Evolutionary conservation across 768 basidiomycete genomes (phyloP), one percentile per base, ranked within the genome.

Genomic region (Termitomyces sp.): DNA sequence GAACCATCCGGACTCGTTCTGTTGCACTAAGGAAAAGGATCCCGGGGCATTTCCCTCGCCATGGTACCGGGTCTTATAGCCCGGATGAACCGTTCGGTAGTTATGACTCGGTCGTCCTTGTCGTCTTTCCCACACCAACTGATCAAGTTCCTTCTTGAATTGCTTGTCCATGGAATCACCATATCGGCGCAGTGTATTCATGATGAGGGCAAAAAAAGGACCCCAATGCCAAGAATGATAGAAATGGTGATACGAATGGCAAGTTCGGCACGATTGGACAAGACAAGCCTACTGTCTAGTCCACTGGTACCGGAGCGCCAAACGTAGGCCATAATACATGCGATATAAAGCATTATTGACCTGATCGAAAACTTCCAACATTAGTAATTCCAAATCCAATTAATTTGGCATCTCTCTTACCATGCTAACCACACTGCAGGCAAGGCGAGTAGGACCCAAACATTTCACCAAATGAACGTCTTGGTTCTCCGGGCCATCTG

Each of bases 381-480:
- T 27, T 32, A 13, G 16, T 50, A 12, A 2, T 32, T n/a, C n/a
- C n/a, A n/a, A n/a, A n/a, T 14, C 0, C 18, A 12, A 5, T 37
- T 8, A 27, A 26, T 26, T 10, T 14, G 8, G 4, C 5, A 34
- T 13, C n/a, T 36, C 10, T 6, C 67, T 18, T 61, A 84, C 87
- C 87, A 91, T 6, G 87, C 79, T 57, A 89, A 79, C 84, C 87
- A 90, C 6, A 89, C 71, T 0, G 80, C 83, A 0, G 89, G 89
- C 74, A 86, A 77, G 3, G 85, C 79, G 36, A 86, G 72, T 7
- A 86, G 58, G 5, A 86, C 81, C 85, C 85, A 86, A 16, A 87
- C 82, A 57, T 86, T 86, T 85, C 85, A 71, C 66, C 65, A 66
- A 14, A 71, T 69, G 24, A 65, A 49, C 0, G 70, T 68, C 39